Base-by-base conservation (phyloP, 768 basidiomycete genomes). In the Boletus pseudo-olivaceus region DNA sequence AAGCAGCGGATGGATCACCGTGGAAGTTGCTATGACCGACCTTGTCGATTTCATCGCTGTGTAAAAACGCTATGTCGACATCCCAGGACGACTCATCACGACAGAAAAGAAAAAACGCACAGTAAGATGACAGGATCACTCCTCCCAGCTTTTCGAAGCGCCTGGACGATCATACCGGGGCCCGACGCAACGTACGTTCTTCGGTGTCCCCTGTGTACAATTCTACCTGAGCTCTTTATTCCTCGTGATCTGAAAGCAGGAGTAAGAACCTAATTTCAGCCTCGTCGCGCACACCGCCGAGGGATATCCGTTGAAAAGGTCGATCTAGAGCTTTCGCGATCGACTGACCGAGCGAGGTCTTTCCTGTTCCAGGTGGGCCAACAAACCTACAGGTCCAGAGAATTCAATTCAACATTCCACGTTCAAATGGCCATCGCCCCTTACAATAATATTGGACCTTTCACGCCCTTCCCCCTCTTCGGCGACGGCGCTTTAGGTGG, bases 221-320 rank as follows among this genome's bases (percentile, higher is more conserved):
- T 35, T 29, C 12, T 3, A 15, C 30, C 7, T 67, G 10, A 67
- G 50, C 29, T 44, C 7, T 17, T 9, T 30, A 17, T 34, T 15
- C 38, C 30, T 51, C 20, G n/a, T 12, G 19, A 47, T 11, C 69
- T 68, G 3, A 19, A 37, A 45, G 11, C 4, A 42, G 30, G 26
- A 34, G 40, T 12, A 46, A 20, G 1, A 48, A 70, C 43, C 88
- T 76, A 47, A 90, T 87, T 67, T 88, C 88, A 0, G 91, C 94
- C 69, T 98, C 95, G 62, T 98, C 94, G 3, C 94, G 79, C 8
- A 97, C 91, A 30, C 95, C 94, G 11, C 94, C 94, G 0, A 97
- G 79, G 1, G 91, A 88, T 58, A 97, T 94, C 11, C 94, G 84
- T 62, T 96, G 88, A 79, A 96, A 97, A 2, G 93, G 92, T 41